Base-by-base conservation (phyloP, 177 flowering plant genomes). In the Vitis hybrid region DNA sequence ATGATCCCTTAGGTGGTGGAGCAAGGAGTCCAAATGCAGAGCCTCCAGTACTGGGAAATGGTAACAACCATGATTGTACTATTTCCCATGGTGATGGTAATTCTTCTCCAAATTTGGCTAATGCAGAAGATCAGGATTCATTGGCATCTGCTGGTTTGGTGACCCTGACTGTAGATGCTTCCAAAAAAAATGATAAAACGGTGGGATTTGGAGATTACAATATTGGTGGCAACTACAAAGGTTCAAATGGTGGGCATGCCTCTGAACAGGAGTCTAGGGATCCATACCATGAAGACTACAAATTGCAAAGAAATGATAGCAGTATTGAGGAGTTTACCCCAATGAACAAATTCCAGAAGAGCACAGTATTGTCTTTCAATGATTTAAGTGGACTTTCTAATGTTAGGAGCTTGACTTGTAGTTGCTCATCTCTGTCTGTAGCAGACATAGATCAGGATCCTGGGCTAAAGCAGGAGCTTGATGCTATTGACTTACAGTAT, bases 201-300 rank as follows among this genome's bases (percentile, higher is more conserved):
- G 22, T 39, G n/a, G 80, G 62, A 55, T 67, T 26, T 64, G 67
- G 31, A 58, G 74, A 76, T 50, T 65, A 10, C 11, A 61, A 54
- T n/a, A 61, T 65, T 14, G 50, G 59, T 61, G 75, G 70, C 19
- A 65, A 73, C 65, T 76, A 18, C 11, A 71, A 75, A 60, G 65
- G 54, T 61, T 74, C 71, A 13, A 73, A 26, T 26, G 29, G 73
- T 55, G 72, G 68, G 1, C 50, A 53, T 50, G 54, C 11, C 2
- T 75, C 82, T 12, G 86, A 82, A 34, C 69, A 54, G 67, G 84
- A 77, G 15, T 53, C 66, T 20, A 66, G 71, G 22, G 80, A 78
- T 60, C 48, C 80, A 12, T 71, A 22, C 65, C 62, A 16, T 60
- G 69, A 66, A 45, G 78, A 76, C 2, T 68, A 50, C 73, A 78